These are phyloP conservation scores for Nitzschia palea DNA, from an alignment of 108 stramenopile genomes.

Conservation along the genomic window DNA sequence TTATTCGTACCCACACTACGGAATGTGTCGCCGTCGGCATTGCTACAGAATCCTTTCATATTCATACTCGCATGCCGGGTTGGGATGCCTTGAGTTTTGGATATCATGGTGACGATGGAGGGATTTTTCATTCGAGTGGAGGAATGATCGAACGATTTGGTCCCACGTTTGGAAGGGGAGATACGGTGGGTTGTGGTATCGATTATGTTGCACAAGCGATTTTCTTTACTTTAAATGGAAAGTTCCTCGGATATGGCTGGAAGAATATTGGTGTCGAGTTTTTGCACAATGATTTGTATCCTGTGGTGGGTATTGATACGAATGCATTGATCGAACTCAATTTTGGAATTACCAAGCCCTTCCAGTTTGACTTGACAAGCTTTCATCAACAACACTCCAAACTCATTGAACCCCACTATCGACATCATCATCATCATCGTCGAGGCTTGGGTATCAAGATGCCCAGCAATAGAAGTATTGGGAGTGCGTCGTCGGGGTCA, in stretches of 20 bases:
- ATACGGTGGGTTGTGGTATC: conserved; percentile 88
- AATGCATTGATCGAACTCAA: conserved; percentile 59
- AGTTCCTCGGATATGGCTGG: conserved; percentile 83
- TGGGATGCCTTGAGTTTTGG: conserved; percentile 77
- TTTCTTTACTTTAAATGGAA: conserved; percentile 85
- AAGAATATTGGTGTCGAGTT: conserved; percentile 32
- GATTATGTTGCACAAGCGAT: conserved; percentile 57
- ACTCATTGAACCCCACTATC: conserved; percentile 20
- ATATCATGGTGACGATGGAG: conserved; percentile 87
- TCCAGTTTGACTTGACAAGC: conserved; percentile 58
- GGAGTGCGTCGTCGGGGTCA: too few relatives aligned
- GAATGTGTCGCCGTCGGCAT: conserved; percentile 83
- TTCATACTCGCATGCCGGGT: conserved; percentile 73
- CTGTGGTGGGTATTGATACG: conserved; percentile 80
- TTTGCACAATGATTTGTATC: conserved; percentile 59
- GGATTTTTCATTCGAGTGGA: conserved; percentile 73
- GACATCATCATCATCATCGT: too few relatives aligned
- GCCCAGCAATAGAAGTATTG: too few relatives aligned
- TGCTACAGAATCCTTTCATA: conserved; percentile 46
- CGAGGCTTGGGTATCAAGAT: too few relatives aligned
- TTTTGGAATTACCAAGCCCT: conserved; percentile 57
- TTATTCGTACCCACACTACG: background rate
- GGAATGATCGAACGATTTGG: conserved; percentile 64
- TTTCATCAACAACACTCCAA: conserved; percentile 25
- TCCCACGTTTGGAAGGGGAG: conserved; percentile 73